Evolutionary conservation across 768 basidiomycete species (phyloP), one percentile per base, ranked within the genome.

Genomic region (Rhizopogon roseolus): DNA sequence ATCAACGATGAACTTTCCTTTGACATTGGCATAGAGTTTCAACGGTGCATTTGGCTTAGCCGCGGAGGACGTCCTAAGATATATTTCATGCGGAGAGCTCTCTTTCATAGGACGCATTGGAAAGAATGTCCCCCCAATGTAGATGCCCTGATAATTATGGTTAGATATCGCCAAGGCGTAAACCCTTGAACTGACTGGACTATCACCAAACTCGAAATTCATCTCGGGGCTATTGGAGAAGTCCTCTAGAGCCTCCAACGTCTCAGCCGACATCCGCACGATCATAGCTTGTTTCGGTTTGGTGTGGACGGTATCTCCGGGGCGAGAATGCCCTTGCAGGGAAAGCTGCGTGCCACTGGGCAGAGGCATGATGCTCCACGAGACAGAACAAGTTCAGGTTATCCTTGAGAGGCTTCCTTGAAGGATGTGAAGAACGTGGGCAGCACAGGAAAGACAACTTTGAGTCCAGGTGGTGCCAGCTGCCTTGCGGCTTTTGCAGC

Each of bases 271-370:
- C 79, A 91, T 76, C 53, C 87, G 84, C 39, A 91, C 79, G 48
- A 91, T 73, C 81, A 90, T 84, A 45, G 88, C 89, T 25, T 78
- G 77, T 73, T 88, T 89, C 11, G 82, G 82, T 55, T 78, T 81
- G 4, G 84, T 76, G 34, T 81, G 80, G 34, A 77, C 64, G 0
- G 79, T 72, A 56, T 80, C 83, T 42, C 80, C 82, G 34, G 81
- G 80, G 43, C 73, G 72, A 1, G 81, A 74, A 60, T 77, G 75
- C 32, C 82, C 81, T 41, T 83, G 78, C 41, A 91, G 76, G 8
- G 84, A 74, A 41, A 89, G 76, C 9, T 76, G 71, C 1, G 73
- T 71, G 60, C 76, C 72, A 39, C 66, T 62, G 0, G 89, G 86
- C 25, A 91, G 79, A 6, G 87, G 86, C 88, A 91, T 91, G 58